Evolutionary conservation across 164 flowering plant species (phyloP).

Genomic region (Vitis rotundifolia): DNA sequence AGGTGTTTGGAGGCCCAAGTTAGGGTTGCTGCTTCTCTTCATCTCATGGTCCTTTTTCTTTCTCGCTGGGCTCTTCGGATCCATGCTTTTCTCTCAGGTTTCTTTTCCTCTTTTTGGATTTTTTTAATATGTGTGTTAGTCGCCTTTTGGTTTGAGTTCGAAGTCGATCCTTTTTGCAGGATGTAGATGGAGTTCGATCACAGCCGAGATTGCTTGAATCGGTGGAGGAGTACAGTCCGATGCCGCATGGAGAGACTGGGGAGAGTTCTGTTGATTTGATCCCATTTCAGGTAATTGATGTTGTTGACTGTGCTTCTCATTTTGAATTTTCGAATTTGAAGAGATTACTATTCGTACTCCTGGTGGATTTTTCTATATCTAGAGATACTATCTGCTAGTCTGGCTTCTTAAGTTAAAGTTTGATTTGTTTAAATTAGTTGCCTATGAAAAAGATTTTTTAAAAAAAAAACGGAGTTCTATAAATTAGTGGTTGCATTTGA

Average conservation of each 20-base stretch:
- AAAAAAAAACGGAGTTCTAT: too few species aligned
- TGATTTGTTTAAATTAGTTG: too few species aligned
- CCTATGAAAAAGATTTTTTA: too few species aligned
- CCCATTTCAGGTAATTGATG: constrained; percentile 62
- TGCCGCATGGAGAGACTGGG: constrained; percentile 67
- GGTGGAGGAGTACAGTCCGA: constrained; percentile 20
- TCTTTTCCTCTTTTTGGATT: neutral
- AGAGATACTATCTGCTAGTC: too few species aligned
- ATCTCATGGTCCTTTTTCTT: constrained; percentile 51
- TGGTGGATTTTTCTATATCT: too few species aligned
- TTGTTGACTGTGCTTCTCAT: too few species aligned
- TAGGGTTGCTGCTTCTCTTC: constrained; percentile 48
- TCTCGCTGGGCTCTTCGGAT: constrained; percentile 62
- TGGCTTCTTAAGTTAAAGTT: too few species aligned
- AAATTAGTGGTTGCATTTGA: too few species aligned
- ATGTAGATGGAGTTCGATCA: constrained; percentile 24
- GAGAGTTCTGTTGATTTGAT: constrained; percentile 45
- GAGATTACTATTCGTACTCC: too few species aligned
- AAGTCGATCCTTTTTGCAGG: constrained; percentile 20
- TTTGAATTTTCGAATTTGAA: too few species aligned
- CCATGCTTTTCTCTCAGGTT: constrained; percentile 57
- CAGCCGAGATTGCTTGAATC: constrained; percentile 34
- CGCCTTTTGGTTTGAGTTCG: neutral
- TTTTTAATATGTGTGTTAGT: neutral
- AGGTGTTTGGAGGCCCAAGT: constrained; percentile 31